A percentile compares a stretch with the other conserved stretches of the same genome.
Conservation (phyloP, 805 yeast species). For the Lachancea kluyveri region DNA sequence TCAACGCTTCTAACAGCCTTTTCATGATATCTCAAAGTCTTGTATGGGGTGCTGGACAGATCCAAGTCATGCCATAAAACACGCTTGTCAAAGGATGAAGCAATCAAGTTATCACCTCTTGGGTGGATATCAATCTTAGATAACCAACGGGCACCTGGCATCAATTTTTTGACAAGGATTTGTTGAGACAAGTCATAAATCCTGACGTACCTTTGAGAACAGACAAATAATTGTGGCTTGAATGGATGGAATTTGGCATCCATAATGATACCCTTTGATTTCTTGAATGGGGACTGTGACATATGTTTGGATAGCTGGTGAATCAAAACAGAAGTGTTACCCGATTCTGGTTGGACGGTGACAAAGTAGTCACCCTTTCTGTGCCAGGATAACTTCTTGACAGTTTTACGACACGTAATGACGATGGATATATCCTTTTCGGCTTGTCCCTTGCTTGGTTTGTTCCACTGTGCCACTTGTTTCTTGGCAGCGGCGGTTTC, state of each 20-base stretch:
- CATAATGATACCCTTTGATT: slow-evolving; percentile 89
- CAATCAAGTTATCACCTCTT: slow-evolving; percentile 88
- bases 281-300: slow-evolving; percentile 92
- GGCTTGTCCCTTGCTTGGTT: slow-evolving; percentile 60
- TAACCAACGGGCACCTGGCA: slow-evolving; percentile 96
- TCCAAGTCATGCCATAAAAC: slow-evolving; percentile 98
- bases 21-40: slow-evolving; percentile 90
- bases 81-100: slow-evolving; percentile 90
- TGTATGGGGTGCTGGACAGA: slow-evolving; percentile 81
- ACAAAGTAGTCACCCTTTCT: slow-evolving; percentile 96
- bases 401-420: slow-evolving; percentile 56
- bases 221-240: slow-evolving; percentile 88
- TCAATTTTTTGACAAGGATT: slow-evolving; percentile 69
- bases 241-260: slow-evolving; percentile 97
- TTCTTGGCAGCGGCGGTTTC: slow-evolving; percentile 35
- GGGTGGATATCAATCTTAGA: slow-evolving; percentile 91
- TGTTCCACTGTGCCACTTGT: slow-evolving; percentile 74
- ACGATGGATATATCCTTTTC: slow-evolving; percentile 67
- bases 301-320: slow-evolving; percentile 93
- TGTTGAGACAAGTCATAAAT: slow-evolving; percentile 88
- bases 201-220: slow-evolving; percentile 87
- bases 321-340: slow-evolving; percentile 80
- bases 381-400: slow-evolving; percentile 90
- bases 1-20: slow-evolving; percentile 86
- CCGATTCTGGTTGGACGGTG: slow-evolving; percentile 91